Percentiles rank a stretch among this genome's conserved stretches.
Conservation (phyloP, 163 green algal species). For the Scenedesmus sp. region DNA sequence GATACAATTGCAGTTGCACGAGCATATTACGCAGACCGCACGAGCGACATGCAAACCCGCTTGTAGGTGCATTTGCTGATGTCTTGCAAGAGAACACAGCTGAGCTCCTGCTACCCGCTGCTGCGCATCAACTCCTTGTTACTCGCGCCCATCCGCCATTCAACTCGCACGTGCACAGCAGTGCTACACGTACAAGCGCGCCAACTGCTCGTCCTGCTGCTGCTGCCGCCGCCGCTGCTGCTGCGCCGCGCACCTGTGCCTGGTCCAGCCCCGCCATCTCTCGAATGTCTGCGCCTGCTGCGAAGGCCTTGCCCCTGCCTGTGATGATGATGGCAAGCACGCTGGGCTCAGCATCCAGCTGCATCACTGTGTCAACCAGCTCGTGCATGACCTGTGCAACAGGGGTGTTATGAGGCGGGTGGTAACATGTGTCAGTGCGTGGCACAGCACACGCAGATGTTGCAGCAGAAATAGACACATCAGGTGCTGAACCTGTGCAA, state of each 20-base stretch:
- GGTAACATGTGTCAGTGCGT: not conserved
- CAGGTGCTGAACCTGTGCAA: not conserved
- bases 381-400: conserved; percentile 43
- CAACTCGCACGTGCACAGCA: too few species aligned
- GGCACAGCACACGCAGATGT: not conserved
- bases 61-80: too few species aligned
- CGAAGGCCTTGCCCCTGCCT: conserved; percentile 79
- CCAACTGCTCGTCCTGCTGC: not conserved
- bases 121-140: too few species aligned
- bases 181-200: not conserved
- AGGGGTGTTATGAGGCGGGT: not conserved
- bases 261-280: conserved; percentile 75
- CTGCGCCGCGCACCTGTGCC: conserved; percentile 48
- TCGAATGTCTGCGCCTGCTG: conserved; percentile 85
- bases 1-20: too few species aligned
- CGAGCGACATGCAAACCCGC: too few species aligned
- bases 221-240: conserved; percentile 26
- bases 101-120: too few species aligned
- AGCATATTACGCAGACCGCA: too few species aligned
- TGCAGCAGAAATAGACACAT: not conserved
- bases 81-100: too few species aligned
- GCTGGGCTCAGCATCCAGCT: conserved; percentile 57
- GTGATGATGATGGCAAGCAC: conserved; percentile 79
- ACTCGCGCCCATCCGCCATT: too few species aligned
- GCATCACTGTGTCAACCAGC: conserved; percentile 60